These are phyloP conservation scores for Pyricularia pennisetigena DNA, from an alignment of 2,329 filamentous ascomycete species.

Conservation along the genomic window DNA sequence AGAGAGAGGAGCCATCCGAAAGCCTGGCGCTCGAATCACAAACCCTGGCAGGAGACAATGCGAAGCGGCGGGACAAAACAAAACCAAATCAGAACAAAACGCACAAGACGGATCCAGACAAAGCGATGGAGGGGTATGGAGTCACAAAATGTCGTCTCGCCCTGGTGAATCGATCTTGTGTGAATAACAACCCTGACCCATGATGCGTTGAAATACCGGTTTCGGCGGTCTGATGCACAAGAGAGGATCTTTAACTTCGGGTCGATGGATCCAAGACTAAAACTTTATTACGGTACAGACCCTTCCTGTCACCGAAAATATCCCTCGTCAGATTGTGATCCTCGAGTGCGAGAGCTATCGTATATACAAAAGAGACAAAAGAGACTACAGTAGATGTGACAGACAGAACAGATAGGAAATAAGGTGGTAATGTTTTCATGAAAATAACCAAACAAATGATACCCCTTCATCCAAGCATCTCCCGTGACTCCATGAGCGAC, in stretches of 20 bases:
- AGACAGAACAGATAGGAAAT: background rate
- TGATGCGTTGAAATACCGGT: background rate
- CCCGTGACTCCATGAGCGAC: background rate
- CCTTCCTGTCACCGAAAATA: background rate
- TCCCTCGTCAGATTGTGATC: background rate
- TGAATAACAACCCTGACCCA: background rate
- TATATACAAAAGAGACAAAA: background rate
- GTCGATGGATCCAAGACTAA: background rate
- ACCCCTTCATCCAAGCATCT: background rate
- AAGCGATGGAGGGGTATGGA: background rate
- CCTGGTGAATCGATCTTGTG: background rate
- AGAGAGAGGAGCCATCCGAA: background rate
- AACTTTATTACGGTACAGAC: background rate
- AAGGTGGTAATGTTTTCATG: background rate
- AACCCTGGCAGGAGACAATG: background rate
- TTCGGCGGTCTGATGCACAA: background rate
- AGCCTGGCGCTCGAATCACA: background rate
- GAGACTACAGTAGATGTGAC: background rate
- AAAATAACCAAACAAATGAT: too few species aligned
- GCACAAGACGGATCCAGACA: background rate
- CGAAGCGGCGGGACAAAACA: background rate
- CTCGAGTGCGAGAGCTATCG: background rate
- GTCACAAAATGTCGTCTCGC: background rate
- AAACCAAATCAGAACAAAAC: background rate
- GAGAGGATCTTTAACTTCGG: background rate